phyloP scores from a whole-genome alignment of 768 basidiomycete genomes.

The Boletus pseudo-olivaceus region DNA sequence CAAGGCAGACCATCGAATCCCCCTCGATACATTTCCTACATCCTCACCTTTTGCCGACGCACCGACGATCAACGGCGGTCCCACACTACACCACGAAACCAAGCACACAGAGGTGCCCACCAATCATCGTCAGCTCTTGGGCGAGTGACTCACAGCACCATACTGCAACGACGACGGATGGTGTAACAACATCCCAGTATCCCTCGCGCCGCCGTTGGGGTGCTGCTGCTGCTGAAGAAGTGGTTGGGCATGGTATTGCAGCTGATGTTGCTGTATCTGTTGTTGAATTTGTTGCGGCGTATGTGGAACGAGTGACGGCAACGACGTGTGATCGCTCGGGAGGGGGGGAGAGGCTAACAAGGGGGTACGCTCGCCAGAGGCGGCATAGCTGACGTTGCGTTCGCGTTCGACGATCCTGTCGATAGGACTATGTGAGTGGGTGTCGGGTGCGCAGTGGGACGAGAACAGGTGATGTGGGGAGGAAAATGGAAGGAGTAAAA shows the following conservation, averaged over 20 bases:
- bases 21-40: too few relatives aligned
- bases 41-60: too few relatives aligned
- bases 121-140: slow-evolving; percentile 13
- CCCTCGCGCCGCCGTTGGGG: background rate
- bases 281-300: slow-evolving; percentile 19
- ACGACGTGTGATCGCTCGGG: slow-evolving; percentile 8
- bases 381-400: slow-evolving; percentile 31
- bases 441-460: background rate
- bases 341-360: slow-evolving; percentile 24
- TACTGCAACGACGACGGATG: slow-evolving; percentile 15
- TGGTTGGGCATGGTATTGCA: slow-evolving; percentile 2
- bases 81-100: background rate
- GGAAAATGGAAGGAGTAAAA: too few relatives aligned
- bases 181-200: slow-evolving; percentile 3
- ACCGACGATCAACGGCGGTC: background rate
- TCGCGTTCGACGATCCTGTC: slow-evolving; percentile 55
- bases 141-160: slow-evolving; percentile 8
- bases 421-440: background rate
- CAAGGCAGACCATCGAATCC: too few relatives aligned
- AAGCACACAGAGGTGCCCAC: background rate
- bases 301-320: slow-evolving; percentile 5
- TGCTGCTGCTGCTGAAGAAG: background rate
- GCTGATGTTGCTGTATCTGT: slow-evolving; percentile 15
- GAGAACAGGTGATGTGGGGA: too few relatives aligned
- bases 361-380: slow-evolving; percentile 35